A percentile compares a stretch with the other conserved stretches of the same genome.
Evolutionary conservation across 2,329 filamentous ascomycete species (phyloP).

Genomic region (Lecanicillium sp.): DNA sequence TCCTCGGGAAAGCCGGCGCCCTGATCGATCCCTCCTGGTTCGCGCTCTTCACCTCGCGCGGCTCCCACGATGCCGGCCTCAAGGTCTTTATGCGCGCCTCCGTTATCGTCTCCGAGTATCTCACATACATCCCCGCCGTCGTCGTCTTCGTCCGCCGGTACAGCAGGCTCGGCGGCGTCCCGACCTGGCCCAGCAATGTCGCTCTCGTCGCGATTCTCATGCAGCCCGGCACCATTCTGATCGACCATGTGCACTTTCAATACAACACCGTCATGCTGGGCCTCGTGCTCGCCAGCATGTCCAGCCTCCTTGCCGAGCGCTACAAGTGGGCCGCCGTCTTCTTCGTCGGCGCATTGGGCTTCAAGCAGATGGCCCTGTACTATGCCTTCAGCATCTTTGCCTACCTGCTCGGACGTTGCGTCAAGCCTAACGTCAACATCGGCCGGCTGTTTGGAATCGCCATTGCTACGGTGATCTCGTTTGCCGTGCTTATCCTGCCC

Average conservation of each 20-base stretch:
- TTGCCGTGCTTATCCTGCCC: conserved; percentile 69
- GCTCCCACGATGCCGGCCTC: conserved; percentile 67
- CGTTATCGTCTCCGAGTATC: conserved; percentile 83
- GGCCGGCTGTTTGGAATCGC: conserved; percentile 69
- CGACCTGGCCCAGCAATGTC: conserved; percentile 75
- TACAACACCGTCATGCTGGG: conserved; percentile 99
- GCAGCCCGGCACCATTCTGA: conserved; percentile 83
- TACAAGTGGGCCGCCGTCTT: conserved; percentile 87
- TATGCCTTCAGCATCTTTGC: conserved; percentile 91
- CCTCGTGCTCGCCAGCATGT: conserved; percentile 77
- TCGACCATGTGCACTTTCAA: conserved; percentile 95
- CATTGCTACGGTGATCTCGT: conserved; percentile 64
- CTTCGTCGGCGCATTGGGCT: conserved; percentile 89
- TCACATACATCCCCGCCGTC: conserved; percentile 79
- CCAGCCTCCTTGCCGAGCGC: conserved; percentile 78
- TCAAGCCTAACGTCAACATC: conserved; percentile 66
- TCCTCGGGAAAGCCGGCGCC: conserved; percentile 79
- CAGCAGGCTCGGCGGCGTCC: conserved; percentile 67
- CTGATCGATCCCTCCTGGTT: conserved; percentile 83
- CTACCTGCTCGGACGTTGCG: conserved; percentile 79
- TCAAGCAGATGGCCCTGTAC: conserved; percentile 99
- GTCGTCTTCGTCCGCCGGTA: conserved; percentile 82
- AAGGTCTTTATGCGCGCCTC: conserved; percentile 97
- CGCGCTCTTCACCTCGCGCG: conserved; percentile 73
- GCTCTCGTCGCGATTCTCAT: conserved; percentile 85